Conservation (phyloP, 2,329 filamentous ascomycete genomes). For the Sclerotinia sclerotiorum region DNA sequence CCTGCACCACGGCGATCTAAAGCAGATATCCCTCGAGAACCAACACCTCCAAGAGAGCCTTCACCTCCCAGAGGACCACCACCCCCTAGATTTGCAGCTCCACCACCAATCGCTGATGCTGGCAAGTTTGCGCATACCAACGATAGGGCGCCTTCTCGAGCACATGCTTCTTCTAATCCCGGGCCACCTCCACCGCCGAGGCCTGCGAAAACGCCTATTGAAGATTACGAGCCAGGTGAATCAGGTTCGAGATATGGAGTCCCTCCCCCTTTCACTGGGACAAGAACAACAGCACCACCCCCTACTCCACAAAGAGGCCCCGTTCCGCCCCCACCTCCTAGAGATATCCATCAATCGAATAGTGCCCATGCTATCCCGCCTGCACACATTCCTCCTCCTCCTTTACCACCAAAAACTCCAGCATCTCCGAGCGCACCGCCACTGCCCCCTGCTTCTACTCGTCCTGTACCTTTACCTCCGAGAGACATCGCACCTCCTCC, state of each 20-base stretch:
- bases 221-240: slow-evolving; percentile 57
- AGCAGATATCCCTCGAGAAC: slow-evolving; percentile 48
- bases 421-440: slow-evolving; percentile 49
- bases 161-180: slow-evolving; percentile 52
- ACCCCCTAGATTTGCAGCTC: slow-evolving; percentile 74
- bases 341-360: slow-evolving; percentile 50
- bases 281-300: slow-evolving; percentile 65
- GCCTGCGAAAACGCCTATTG: slow-evolving; percentile 69
- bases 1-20: slow-evolving; percentile 62
- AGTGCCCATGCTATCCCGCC: slow-evolving; percentile 44
- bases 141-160: slow-evolving; percentile 46
- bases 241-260: slow-evolving; percentile 64
- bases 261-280: slow-evolving; percentile 74
- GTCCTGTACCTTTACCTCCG: slow-evolving; percentile 44
- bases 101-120: slow-evolving; percentile 84
- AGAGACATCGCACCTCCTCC: slow-evolving; percentile 39
- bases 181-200: slow-evolving; percentile 67
- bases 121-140: slow-evolving; percentile 73
- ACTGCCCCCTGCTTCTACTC: slow-evolving; percentile 51
- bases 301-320: slow-evolving; percentile 70
- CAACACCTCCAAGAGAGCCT: slow-evolving; percentile 67
- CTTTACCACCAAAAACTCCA: slow-evolving; percentile 48
- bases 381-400: slow-evolving; percentile 40
- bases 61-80: slow-evolving; percentile 62
- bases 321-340: slow-evolving; percentile 67